Evolutionary conservation across 2,329 filamentous ascomycete species (phyloP).

Genomic region (Hymenoscyphus occultus): DNA sequence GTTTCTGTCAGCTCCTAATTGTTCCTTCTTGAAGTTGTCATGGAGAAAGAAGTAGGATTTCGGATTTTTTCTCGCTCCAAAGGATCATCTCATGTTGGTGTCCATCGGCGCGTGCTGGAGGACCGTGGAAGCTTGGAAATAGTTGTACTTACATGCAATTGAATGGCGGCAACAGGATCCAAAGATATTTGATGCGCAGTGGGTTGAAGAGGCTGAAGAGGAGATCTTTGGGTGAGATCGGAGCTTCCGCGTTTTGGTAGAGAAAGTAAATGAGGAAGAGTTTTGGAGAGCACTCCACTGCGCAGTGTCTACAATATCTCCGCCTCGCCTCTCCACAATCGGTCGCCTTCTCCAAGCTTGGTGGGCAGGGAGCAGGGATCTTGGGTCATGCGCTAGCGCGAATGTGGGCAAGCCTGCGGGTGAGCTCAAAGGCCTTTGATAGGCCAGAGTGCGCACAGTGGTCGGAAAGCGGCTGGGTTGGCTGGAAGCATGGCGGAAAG

Average conservation of each 20-base stretch:
- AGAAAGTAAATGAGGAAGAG: conserved; percentile 5
- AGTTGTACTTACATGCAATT: background rate
- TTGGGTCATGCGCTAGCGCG: background rate
- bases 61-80: background rate
- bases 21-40: background rate
- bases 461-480: background rate
- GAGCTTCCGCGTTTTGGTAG: too few species aligned
- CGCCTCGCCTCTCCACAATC: background rate
- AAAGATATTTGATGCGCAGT: background rate
- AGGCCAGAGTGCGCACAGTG: background rate
- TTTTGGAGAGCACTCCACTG: background rate
- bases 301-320: background rate
- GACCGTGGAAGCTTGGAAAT: background rate
- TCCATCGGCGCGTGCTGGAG: background rate
- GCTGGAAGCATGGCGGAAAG: background rate
- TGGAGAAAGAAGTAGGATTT: background rate
- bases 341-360: background rate
- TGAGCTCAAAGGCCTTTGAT: background rate
- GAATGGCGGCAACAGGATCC: background rate
- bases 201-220: background rate
- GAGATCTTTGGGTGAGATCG: background rate
- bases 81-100: background rate
- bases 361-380: background rate
- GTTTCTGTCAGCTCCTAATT: background rate
- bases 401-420: background rate